These are phyloP conservation scores for Boehmeria nivea DNA, from an alignment of 306 rosid genomes.

Conservation along the genomic window DNA sequence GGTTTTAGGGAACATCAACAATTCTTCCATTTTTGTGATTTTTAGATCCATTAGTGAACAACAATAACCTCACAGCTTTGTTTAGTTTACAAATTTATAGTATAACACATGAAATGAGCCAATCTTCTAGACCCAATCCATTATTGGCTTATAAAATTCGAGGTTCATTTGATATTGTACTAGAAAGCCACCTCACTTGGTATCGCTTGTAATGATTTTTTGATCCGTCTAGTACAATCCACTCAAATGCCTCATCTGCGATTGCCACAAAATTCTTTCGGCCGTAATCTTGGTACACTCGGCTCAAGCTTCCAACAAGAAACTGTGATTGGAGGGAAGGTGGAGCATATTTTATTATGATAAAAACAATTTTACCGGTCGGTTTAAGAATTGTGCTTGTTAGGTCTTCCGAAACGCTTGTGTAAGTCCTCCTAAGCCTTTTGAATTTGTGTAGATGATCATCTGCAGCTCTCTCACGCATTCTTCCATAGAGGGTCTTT, in stretches of 20 bases:
- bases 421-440: conserved; percentile 55
- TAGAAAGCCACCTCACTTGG: conserved; percentile 1
- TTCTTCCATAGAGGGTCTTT: conserved; percentile 80
- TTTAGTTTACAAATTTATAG: not conserved
- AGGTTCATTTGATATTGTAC: not conserved
- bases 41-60: too few relatives aligned
- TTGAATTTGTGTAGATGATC: conserved; percentile 63
- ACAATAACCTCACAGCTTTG: not conserved
- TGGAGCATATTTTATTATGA: conserved; percentile 23
- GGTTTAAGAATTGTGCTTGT: too few relatives aligned
- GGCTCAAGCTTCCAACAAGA: too few relatives aligned
- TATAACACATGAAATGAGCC: not conserved
- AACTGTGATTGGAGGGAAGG: conserved; percentile 15
- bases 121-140: not conserved
- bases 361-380: conserved; percentile 5
- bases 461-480: conserved; percentile 71
- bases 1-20: too few relatives aligned
- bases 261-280: too few relatives aligned
- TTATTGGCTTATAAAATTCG: not conserved
- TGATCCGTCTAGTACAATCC: too few relatives aligned
- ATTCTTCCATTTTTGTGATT: too few relatives aligned
- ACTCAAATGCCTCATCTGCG: too few relatives aligned
- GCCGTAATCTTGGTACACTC: too few relatives aligned
- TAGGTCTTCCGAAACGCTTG: conserved; percentile 33
- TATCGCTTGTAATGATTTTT: not conserved